Evolutionary conservation across 306 rosid species (phyloP).

Genomic region (Corylus heterophylla): DNA sequence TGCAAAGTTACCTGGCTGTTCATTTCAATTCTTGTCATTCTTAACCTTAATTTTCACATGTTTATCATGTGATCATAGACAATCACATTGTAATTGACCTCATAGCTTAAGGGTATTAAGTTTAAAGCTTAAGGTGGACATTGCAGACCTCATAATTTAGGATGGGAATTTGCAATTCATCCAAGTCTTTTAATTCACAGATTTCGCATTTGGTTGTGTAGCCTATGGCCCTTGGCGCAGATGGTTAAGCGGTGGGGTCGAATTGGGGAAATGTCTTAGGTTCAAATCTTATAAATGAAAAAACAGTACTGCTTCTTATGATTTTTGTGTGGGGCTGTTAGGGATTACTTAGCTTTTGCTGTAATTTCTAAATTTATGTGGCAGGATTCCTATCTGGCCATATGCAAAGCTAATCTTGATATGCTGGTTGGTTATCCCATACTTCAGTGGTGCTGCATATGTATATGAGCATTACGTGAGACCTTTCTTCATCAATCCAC

Average conservation of each 20-base stretch:
- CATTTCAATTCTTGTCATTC: not conserved
- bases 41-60: not conserved
- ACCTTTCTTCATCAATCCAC: conserved; percentile 69
- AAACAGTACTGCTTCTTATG: conserved; percentile 4
- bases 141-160: not conserved
- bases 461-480: conserved; percentile 89
- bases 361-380: conserved; percentile 25
- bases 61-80: not conserved
- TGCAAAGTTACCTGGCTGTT: not conserved
- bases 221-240: not conserved
- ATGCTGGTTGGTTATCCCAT: conserved; percentile 94
- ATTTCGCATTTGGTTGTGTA: not conserved
- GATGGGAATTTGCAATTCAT: not conserved
- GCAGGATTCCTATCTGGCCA: conserved; percentile 96
- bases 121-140: not conserved
- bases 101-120: not conserved
- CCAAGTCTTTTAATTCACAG: not conserved
- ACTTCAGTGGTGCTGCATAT: conserved; percentile 89
- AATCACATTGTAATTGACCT: not conserved
- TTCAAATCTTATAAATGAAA: not conserved
- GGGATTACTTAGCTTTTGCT: conserved; percentile 8
- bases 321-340: conserved; percentile 6
- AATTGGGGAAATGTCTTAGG: not conserved
- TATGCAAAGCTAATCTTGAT: conserved; percentile 78
- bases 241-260: not conserved